These are phyloP conservation scores for Colletotrichum sp. DNA, from an alignment of 2,329 filamentous ascomycete species.

Conservation along the genomic window DNA sequence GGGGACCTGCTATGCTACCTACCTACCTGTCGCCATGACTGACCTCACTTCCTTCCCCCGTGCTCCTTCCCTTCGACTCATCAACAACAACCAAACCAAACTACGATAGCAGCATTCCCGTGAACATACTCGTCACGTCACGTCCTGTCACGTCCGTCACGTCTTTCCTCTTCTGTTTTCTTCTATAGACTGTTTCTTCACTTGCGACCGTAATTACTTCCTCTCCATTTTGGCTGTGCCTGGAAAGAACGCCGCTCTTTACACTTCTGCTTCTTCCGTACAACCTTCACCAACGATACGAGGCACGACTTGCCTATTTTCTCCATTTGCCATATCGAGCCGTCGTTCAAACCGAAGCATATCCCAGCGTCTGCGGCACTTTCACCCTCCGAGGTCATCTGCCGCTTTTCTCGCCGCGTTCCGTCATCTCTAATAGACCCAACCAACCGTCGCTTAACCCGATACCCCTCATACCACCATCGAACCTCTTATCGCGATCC, in stretches of 20 bases:
- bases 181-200: constrained; percentile 16
- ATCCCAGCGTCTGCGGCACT: background rate
- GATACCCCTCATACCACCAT: background rate
- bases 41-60: constrained; percentile 12
- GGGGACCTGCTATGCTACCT: background rate
- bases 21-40: constrained; percentile 5
- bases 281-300: constrained; percentile 10
- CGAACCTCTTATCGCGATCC: background rate
- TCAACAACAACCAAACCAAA: constrained; percentile 18
- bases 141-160: constrained; percentile 13
- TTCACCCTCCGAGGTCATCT: background rate
- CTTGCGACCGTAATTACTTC: constrained; percentile 9
- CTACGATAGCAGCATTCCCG: constrained; percentile 14
- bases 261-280: constrained; percentile 13
- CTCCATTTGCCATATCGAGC: background rate
- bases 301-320: background rate
- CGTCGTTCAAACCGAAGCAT: constrained; percentile 1
- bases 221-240: constrained; percentile 17
- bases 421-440: constrained; percentile 6
- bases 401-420: background rate
- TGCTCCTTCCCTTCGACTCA: constrained; percentile 17
- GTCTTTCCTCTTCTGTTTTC: constrained; percentile 17
- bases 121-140: constrained; percentile 20
- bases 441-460: background rate
- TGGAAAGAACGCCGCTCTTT: constrained; percentile 19